Conservation (phyloP, 495 filamentous ascomycete genomes). For the Aspergillus coremiiformis region DNA sequence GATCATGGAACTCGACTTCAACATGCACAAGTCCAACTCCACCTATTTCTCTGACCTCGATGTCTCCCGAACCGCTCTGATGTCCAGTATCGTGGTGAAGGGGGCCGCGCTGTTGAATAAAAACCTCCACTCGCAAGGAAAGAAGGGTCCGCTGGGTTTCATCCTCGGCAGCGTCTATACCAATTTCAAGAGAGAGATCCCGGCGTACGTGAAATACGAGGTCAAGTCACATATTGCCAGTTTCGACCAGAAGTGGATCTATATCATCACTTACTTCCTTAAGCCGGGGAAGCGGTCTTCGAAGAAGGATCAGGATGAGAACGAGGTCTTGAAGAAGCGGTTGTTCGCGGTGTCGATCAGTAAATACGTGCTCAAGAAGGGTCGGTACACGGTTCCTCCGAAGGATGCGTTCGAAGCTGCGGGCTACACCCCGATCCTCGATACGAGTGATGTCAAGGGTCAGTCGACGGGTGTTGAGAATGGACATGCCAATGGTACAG, state of each 20-base stretch:
- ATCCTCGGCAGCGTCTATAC: conserved; percentile 63
- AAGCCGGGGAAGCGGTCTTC: conserved; percentile 25
- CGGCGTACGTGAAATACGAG: conserved; percentile 61
- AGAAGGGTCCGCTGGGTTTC: conserved; percentile 40
- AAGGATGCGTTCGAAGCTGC: conserved; percentile 58
- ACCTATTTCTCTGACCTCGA: conserved; percentile 83
- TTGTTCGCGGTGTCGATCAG: conserved; percentile 63
- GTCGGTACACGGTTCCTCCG: conserved; percentile 69
- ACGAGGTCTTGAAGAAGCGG: conserved; percentile 23
- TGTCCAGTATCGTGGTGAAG: conserved; percentile 44
- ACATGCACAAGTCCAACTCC: conserved; percentile 77
- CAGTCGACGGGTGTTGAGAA: conserved; percentile 8
- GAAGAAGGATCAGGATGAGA: conserved; percentile 29
- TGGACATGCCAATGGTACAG: conserved; percentile 3
- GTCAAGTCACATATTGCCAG: conserved; percentile 63
- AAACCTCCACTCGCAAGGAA: conserved; percentile 22
- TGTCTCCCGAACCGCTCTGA: conserved; percentile 55
- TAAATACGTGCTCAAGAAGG: conserved; percentile 78
- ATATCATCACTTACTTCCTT: conserved; percentile 58
- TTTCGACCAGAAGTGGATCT: conserved; percentile 72
- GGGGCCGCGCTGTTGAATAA: conserved; percentile 36
- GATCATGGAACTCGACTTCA: conserved; percentile 70
- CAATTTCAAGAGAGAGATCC: conserved; percentile 63
- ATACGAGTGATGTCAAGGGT: not conserved
- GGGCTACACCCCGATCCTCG: conserved; percentile 42